phyloP scores from a whole-genome alignment of 805 yeast species.

The Candida germanica region DNA sequence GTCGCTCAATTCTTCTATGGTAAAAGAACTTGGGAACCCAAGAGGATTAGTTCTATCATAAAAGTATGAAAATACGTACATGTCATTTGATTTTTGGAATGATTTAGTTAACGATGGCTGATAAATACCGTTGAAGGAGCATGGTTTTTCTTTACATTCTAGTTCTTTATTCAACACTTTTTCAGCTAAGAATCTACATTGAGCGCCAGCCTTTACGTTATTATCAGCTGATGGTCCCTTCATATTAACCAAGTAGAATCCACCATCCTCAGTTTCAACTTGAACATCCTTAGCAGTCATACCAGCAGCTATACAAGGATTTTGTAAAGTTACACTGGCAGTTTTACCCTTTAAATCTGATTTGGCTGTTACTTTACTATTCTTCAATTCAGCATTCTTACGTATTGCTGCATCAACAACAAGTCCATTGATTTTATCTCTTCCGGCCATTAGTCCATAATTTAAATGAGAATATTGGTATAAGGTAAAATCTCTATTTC shows the following conservation, averaged over 20 bases:
- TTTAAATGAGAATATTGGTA: constrained; percentile 96
- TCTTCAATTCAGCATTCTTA: constrained; percentile 19
- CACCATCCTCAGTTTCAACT: constrained; percentile 50
- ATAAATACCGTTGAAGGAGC: constrained; percentile 96
- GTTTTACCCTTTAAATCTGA: constrained; percentile 26
- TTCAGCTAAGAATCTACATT: constrained; percentile 86
- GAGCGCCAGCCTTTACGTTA: constrained; percentile 54
- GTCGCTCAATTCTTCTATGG: constrained; percentile 78
- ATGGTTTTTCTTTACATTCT: constrained; percentile 71
- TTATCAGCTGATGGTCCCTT: constrained; percentile 51
- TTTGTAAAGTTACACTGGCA: constrained; percentile 48
- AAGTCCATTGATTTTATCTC: constrained; percentile 71
- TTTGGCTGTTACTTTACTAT: constrained; percentile 20
- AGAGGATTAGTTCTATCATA: constrained; percentile 92
- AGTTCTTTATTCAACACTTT: constrained; percentile 77
- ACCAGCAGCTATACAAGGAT: constrained; percentile 91
- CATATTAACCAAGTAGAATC: constrained; percentile 54
- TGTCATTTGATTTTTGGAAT: constrained; percentile 68
- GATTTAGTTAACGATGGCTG: constrained; percentile 87
- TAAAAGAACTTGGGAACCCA: constrained; percentile 91
- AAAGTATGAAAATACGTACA: constrained; percentile 90
- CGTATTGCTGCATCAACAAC: constrained; percentile 54
- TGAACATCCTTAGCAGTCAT: constrained; percentile 53
- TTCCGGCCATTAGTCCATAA: constrained; percentile 92
- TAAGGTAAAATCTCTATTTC: constrained; percentile 72